Evolutionary conservation across 2,329 filamentous ascomycete species (phyloP).

Genomic region (Aspergillus hiratsukae): DNA sequence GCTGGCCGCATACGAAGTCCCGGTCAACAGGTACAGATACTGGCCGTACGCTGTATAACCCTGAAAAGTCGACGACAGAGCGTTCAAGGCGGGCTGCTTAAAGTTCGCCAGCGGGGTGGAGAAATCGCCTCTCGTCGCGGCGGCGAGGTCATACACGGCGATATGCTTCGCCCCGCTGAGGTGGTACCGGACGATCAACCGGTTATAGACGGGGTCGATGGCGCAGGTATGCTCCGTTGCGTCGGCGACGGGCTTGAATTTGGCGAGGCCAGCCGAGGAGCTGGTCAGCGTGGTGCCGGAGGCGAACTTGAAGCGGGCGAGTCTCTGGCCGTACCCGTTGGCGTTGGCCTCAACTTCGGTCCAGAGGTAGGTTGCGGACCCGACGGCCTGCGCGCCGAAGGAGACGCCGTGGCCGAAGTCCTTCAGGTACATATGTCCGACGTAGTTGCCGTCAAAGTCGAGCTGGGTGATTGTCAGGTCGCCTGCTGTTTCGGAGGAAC

Average conservation of each 20-base stretch:
- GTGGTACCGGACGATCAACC: constrained; percentile 15
- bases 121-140: constrained; percentile 14
- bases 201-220: constrained; percentile 15
- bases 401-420: constrained; percentile 19
- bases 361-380: constrained; percentile 17
- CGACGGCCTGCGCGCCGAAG: constrained; percentile 14
- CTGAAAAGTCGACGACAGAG: constrained; percentile 10
- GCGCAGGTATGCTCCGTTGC: constrained; percentile 15
- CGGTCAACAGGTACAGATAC: constrained; percentile 16
- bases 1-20: constrained; percentile 12
- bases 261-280: not conserved
- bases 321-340: constrained; percentile 18
- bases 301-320: constrained; percentile 18
- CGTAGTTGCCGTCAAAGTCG: constrained; percentile 17
- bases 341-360: constrained; percentile 17
- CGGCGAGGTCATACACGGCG: constrained; percentile 13
- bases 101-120: constrained; percentile 12
- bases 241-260: constrained; percentile 8
- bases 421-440: constrained; percentile 19
- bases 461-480: constrained; percentile 20
- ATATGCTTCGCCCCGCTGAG: constrained; percentile 13
- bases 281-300: constrained; percentile 12
- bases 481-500: constrained; percentile 9
- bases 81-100: constrained; percentile 8
- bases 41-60: constrained; percentile 15